These are phyloP conservation scores for Maudiozyma barnettii DNA, from an alignment of 805 yeast genomes.

Conservation along the genomic window DNA sequence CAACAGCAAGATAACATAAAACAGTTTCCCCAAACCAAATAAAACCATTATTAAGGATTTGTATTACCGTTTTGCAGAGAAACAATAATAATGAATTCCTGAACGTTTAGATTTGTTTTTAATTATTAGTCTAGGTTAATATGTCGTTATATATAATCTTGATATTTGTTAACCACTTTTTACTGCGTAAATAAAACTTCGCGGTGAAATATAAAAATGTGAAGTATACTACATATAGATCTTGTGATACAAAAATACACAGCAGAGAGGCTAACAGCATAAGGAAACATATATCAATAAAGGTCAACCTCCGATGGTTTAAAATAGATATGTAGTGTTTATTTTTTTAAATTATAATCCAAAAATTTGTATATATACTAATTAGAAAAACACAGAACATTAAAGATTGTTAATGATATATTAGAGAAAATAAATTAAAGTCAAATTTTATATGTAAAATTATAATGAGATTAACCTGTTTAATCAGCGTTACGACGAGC, in stretches of 20 bases:
- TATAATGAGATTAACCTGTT: slow-evolving; percentile 6
- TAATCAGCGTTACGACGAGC: slow-evolving; percentile 88
- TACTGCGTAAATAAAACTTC: background rate
- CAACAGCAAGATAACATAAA: slow-evolving; percentile 45
- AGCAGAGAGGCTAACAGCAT: no score
- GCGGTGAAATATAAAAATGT: background rate
- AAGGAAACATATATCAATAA: no score
- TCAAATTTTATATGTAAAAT: background rate
- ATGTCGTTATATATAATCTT: no score
- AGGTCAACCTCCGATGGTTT: no score
- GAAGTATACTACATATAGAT: background rate
- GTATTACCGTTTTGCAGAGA: background rate
- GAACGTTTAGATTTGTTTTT: no score
- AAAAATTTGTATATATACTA: background rate
- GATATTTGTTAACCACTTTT: background rate
- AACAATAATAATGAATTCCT: no score
- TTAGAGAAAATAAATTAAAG: slow-evolving; percentile 3
- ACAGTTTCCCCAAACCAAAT: slow-evolving; percentile 53
- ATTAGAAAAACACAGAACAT: slow-evolving; percentile 2
- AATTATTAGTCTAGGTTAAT: no score
- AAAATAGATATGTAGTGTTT: slow-evolving; percentile 1
- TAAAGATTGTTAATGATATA: slow-evolving; percentile 2
- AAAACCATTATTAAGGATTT: slow-evolving; percentile 21
- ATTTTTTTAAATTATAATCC: slow-evolving; percentile 3
- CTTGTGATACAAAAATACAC: no score